Evolutionary conservation across 2,329 filamentous ascomycete genomes (phyloP), one percentile per base, ranked within the genome.

Genomic region (Cladorrhinum sp.): DNA sequence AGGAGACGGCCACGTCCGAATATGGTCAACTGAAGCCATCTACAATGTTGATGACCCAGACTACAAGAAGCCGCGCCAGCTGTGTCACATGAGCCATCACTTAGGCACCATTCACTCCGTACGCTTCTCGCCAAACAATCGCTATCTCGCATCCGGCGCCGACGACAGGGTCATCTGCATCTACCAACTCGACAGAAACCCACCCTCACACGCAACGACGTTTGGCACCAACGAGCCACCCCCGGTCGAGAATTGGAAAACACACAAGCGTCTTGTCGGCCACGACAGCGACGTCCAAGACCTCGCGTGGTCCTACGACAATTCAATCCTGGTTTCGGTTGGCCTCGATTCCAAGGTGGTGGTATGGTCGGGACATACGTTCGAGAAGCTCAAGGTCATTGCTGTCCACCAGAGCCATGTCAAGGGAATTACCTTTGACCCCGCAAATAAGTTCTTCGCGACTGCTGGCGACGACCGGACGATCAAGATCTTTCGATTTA

Each of bases 241-340:
- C 2, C 92, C 93, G 0, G 90, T 96, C 51, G 95, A 99, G 80
- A 98, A 97, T 70, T 99, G 95, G 95, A 93, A 96, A 76, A 96
- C 96, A 22, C 89, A 93, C 70, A 91, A 92, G 72, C 88, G 95
- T 64, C 80, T 99, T 56, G 95, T 97, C 61, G 96, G 95, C 16
- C 96, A 99, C 73, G 95, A 99, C 71, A 99, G 98, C 72, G 95
- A 99, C 77, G 93, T 99, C 4, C 95, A 99, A 76, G 96, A 99
- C 77, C 80, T 99, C 61, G 95, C 92, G 27, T 99, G 95, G 95
- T 96, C 95, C 20, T 88, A 89, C 72, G 95, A 99, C 78, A 96
- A 93, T 27, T 97, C 93, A 1, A 91, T 99, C 58, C 79, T 99
- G 63, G 93, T 98, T 3, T 98, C 95, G 0, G 95, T 99, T 24